Base-by-base conservation (phyloP, 352 stramenopile species). In the Phytophthora pluvialis region DNA sequence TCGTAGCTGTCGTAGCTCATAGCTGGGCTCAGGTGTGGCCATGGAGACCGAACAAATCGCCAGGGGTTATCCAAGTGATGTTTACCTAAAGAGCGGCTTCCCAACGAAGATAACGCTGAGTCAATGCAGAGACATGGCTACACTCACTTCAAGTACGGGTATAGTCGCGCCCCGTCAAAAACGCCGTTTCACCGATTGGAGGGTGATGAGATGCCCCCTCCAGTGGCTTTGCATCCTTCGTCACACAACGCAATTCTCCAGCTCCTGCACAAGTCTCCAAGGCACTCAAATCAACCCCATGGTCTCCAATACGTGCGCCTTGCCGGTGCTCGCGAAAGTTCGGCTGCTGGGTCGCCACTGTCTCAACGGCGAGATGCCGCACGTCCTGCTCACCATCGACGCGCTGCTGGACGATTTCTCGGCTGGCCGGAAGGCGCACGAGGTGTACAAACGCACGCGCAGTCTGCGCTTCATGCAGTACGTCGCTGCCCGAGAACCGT, bases 381-480 rank as follows among this genome's bases (percentile, higher is more conserved):
- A 75, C 38, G 40, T 75, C 1, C 13, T 71, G n/a, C 49, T 67
- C n/a, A 16, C 28, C 4, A 61, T 75, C 10, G 26, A 75, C 61
- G 28, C 67, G 1, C 4, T 75, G 16, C 55, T 75, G 16, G 67
- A 75, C 49, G 39, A 71, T 42, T 67, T 75, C 33, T 75, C 67
- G 2, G 21, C 50, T 51, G 55, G 50, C 6, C 38, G 43, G 16
- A 67, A 49, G 16, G 55, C 61, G 3, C 25, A 63, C 9, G 61
- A 75, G 1, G 50, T 56, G 32, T 75, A 75, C 39, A 61, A 67
- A 57, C 29, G 32, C 13, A 71, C 67, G 1, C 50, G 55, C 1
- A 75, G 55, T 60, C 40, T 75, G 7, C 50, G 44, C 16, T 49
- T 71, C 31, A 71, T 75, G 67, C 60, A 75, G 16, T 71, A 75